Evolutionary conservation across 139 green algal species (phyloP).

Genomic region (Closterium sp.): DNA sequence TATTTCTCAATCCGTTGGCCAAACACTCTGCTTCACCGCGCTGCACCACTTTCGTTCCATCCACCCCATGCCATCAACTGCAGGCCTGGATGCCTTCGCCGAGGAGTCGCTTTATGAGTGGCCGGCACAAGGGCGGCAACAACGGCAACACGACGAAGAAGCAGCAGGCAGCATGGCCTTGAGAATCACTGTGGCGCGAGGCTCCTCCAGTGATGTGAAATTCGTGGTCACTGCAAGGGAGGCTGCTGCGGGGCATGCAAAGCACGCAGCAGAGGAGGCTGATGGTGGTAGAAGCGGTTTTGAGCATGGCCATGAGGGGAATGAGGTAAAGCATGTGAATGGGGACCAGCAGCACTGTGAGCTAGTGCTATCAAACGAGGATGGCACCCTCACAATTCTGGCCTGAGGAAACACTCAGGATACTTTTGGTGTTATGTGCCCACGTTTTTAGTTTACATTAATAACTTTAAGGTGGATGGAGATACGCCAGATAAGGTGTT

Average conservation of each 20-base stretch:
- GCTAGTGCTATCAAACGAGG: neutral
- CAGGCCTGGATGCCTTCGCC: neutral
- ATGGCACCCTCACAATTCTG: neutral
- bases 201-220: neutral
- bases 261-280: neutral
- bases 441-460: too few relatives aligned
- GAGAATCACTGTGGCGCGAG: neutral
- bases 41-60: too few relatives aligned
- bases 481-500: too few relatives aligned
- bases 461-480: too few relatives aligned
- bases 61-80: neutral
- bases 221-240: neutral
- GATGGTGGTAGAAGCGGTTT: neutral
- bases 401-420: neutral
- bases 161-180: neutral
- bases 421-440: too few relatives aligned
- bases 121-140: neutral
- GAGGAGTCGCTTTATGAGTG: neutral
- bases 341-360: neutral
- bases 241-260: neutral
- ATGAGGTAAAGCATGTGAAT: neutral
- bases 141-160: neutral
- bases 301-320: neutral
- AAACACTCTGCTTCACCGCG: too few relatives aligned
- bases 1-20: too few relatives aligned